phyloP scores from a whole-genome alignment of 495 filamentous ascomycete species.

The Neurospora sp. region DNA sequence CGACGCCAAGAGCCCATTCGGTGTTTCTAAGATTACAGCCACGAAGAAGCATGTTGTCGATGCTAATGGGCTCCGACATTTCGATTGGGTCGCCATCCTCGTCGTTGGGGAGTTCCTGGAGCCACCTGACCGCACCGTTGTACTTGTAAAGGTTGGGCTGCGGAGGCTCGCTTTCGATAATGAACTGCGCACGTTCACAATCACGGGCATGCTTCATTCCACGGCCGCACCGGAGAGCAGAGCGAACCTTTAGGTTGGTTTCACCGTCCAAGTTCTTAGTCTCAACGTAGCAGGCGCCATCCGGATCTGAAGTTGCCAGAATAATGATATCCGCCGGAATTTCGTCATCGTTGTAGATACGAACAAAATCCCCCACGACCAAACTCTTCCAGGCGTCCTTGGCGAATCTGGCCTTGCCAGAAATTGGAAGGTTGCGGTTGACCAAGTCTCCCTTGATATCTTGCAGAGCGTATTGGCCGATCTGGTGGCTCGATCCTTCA shows the following conservation, averaged over 20 bases:
- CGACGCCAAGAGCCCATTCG: conserved; percentile 93
- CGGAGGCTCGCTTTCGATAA: conserved; percentile 82
- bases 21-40: conserved; percentile 93
- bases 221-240: conserved; percentile 78
- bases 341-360: conserved; percentile 92
- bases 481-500: conserved; percentile 4
- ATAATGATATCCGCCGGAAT: conserved; percentile 93
- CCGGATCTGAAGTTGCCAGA: conserved; percentile 87
- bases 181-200: conserved; percentile 80
- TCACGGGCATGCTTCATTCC: conserved; percentile 80
- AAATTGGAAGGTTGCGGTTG: conserved; percentile 31
- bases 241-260: conserved; percentile 93
- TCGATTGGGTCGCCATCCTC: conserved; percentile 48
- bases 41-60: conserved; percentile 90
- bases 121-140: conserved; percentile 81
- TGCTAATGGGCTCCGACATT: conserved; percentile 87
- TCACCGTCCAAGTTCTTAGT: conserved; percentile 98
- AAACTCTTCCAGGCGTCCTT: conserved; percentile 92
- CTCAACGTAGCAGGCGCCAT: conserved; percentile 95
- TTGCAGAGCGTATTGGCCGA: conserved; percentile 30
- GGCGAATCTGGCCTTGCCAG: conserved; percentile 63
- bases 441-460: conserved; percentile 38
- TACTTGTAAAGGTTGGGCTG: conserved; percentile 93
- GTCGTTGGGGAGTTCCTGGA: conserved; percentile 55
- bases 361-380: conserved; percentile 92